Percentiles rank a stretch among this genome's conserved stretches.
phyloP scores from a whole-genome alignment of 2,329 filamentous ascomycete species.

The Chrysoporthe deuterocubensis region DNA sequence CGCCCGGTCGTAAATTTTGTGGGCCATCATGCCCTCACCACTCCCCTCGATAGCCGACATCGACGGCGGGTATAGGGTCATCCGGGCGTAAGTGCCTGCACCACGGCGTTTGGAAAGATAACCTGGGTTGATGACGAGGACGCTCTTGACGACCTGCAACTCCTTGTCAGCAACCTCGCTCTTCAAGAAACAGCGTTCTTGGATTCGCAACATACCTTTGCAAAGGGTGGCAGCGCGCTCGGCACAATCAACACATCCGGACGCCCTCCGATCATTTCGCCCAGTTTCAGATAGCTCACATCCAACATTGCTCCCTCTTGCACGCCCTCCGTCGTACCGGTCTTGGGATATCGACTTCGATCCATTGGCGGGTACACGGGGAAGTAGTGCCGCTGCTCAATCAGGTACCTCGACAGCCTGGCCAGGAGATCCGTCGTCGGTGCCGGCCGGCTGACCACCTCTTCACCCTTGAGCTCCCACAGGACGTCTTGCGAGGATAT shows the following conservation, averaged over 20 bases:
- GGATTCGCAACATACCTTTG: constrained; percentile 66
- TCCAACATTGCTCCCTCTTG: constrained; percentile 81
- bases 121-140: constrained; percentile 89
- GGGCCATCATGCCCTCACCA: constrained; percentile 63
- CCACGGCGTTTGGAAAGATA: constrained; percentile 82
- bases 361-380: constrained; percentile 84
- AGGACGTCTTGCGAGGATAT: constrained; percentile 84
- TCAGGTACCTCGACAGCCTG: constrained; percentile 74
- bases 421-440: constrained; percentile 66
- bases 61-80: constrained; percentile 72
- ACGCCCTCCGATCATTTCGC: constrained; percentile 84
- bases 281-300: constrained; percentile 81
- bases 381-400: constrained; percentile 91
- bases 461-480: constrained; percentile 78
- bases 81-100: constrained; percentile 81
- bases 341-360: constrained; percentile 67
- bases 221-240: constrained; percentile 82
- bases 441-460: constrained; percentile 63
- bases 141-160: constrained; percentile 81
- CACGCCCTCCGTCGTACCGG: constrained; percentile 61
- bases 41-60: constrained; percentile 62
- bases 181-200: background rate
- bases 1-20: constrained; percentile 80
- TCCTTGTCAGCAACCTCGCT: constrained; percentile 17
- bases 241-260: constrained; percentile 86